phyloP scores from a whole-genome alignment of 2,329 filamentous ascomycete genomes.

The Sarocladium brachiariae region DNA sequence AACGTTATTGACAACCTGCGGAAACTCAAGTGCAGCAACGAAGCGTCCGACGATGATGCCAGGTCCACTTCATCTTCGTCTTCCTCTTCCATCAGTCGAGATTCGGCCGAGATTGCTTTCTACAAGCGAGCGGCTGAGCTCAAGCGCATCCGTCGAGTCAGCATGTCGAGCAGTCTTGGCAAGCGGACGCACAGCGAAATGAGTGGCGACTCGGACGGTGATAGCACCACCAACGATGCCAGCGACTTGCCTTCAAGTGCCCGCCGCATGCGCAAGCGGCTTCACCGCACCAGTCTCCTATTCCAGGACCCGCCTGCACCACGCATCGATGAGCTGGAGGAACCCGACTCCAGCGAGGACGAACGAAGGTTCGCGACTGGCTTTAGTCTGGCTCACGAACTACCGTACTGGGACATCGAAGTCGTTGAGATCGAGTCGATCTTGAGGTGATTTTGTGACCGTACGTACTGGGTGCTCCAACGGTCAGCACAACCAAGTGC shows the following conservation, averaged over 20 bases:
- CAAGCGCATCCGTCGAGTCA: conserved; percentile 38
- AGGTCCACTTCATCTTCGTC: conserved; percentile 12
- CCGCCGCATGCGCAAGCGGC: conserved; percentile 38
- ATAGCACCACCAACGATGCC: conserved; percentile 31
- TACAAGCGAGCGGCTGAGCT: conserved; percentile 34
- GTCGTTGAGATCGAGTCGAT: conserved; percentile 42
- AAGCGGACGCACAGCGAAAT: conserved; percentile 49
- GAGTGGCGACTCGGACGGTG: conserved; percentile 41
- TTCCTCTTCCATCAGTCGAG: conserved; percentile 16
- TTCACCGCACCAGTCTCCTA: conserved; percentile 39
- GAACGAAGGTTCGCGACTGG: conserved; percentile 26
- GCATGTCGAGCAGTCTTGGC: conserved; percentile 46
- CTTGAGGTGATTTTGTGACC: no score
- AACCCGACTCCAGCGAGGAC: conserved; percentile 42
- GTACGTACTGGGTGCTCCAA: no score
- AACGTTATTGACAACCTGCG: conserved; percentile 37
- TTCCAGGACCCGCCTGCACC: conserved; percentile 44
- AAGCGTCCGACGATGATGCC: conserved; percentile 24
- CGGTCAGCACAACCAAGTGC: no score
- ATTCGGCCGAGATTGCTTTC: conserved; percentile 34
- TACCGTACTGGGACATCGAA: conserved; percentile 44
- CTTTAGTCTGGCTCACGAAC: conserved; percentile 37
- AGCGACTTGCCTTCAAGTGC: conserved; percentile 40
- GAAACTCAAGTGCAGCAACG: conserved; percentile 39
- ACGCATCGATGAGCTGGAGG: conserved; percentile 47